Conservation (phyloP, 2,329 filamentous ascomycete species). For the Nigrograna mackinnonii region DNA sequence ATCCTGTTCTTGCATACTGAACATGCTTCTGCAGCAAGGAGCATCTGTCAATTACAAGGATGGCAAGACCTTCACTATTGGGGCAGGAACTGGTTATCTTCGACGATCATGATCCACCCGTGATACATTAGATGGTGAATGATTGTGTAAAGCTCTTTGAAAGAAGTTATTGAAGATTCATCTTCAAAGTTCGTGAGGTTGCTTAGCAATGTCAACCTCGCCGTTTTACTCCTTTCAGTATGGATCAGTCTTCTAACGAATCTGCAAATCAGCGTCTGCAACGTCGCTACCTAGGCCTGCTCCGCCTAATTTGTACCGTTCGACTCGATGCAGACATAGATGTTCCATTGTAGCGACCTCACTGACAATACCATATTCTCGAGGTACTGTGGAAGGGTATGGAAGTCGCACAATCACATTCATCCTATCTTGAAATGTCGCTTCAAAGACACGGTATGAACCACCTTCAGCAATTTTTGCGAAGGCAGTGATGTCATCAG, state of each 20-base stretch:
- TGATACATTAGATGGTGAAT: conserved; percentile 59
- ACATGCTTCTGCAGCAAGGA: too few relatives aligned
- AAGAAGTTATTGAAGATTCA: conserved; percentile 35
- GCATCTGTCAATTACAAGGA: too few relatives aligned
- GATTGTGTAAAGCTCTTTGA: conserved; percentile 46
- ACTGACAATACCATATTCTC: conserved; percentile 36
- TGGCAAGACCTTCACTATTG: too few relatives aligned
- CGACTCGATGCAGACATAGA: conserved; percentile 30
- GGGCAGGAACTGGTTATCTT: conserved; percentile 52
- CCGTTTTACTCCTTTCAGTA: too few relatives aligned
- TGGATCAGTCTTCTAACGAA: too few relatives aligned
- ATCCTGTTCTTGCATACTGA: conserved; percentile 42
- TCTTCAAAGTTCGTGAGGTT: too few relatives aligned
- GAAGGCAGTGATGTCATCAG: conserved; percentile 22
- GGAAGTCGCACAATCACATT: conserved; percentile 26
- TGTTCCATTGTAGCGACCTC: conserved; percentile 43
- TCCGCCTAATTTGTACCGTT: too few relatives aligned
- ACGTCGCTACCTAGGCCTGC: too few relatives aligned
- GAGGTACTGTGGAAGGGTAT: conserved; percentile 24
- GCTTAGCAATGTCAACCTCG: too few relatives aligned
- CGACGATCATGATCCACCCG: conserved; percentile 70
- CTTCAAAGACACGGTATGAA: conserved; percentile 26
- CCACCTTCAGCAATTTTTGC: conserved; percentile 28
- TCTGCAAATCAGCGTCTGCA: too few relatives aligned
- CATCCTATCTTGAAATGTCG: conserved; percentile 27